Conservation (phyloP, 139 green algal species). For the Tetradesmus obliquus region DNA sequence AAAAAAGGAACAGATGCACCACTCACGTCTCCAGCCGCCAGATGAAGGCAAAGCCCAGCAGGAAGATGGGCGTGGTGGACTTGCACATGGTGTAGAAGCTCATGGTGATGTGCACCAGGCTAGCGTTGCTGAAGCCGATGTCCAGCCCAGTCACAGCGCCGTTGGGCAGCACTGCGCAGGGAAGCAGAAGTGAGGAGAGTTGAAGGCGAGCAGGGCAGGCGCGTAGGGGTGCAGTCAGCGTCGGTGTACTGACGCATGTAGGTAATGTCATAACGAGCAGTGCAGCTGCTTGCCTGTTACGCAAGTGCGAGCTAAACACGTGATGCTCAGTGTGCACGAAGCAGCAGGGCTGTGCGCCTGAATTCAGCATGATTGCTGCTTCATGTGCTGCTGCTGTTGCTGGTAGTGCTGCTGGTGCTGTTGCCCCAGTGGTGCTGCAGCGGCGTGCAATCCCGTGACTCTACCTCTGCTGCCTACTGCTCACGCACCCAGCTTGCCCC, state of each 20-base stretch:
- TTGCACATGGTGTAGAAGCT: slow-evolving; percentile 98
- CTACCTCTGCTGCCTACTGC: background rate
- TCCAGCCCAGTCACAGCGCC: slow-evolving; percentile 90
- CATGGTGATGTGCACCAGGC: slow-evolving; percentile 90
- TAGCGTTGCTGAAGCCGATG: slow-evolving; percentile 95
- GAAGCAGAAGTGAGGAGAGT: background rate
- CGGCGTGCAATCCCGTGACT: background rate
- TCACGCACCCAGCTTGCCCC: slow-evolving; percentile 62
- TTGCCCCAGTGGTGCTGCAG: background rate
- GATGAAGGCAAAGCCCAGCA: slow-evolving; percentile 93
- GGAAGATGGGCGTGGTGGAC: slow-evolving; percentile 91
- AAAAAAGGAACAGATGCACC: background rate
- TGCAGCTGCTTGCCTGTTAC: background rate
- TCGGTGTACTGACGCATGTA: background rate
- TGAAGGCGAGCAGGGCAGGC: background rate
- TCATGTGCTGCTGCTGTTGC: background rate
- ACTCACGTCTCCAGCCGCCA: slow-evolving; percentile 86
- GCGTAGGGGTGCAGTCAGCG: background rate
- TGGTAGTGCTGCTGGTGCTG: background rate
- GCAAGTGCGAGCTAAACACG: background rate
- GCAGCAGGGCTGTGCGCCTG: background rate
- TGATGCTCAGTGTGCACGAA: background rate
- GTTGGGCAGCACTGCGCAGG: slow-evolving; percentile 86
- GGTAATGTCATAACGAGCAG: too few relatives aligned
- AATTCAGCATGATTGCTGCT: background rate